Conservation (phyloP, 2,329 filamentous ascomycete genomes). For the Scedosporium boydii region DNA sequence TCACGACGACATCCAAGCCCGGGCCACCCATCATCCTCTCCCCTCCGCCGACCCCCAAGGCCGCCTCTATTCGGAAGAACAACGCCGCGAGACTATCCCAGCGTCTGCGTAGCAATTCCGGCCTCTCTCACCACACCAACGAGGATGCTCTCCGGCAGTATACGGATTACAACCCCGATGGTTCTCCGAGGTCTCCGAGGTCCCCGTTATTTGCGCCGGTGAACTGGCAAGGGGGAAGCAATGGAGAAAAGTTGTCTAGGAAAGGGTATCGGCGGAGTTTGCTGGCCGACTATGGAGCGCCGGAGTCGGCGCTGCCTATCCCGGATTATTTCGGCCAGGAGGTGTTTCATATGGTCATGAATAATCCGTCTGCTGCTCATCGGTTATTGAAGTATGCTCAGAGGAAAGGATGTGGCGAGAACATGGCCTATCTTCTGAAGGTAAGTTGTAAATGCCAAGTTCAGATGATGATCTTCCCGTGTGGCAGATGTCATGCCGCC, state of each 20-base stretch:
- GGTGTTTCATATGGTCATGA: conserved; percentile 39
- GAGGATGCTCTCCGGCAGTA: conserved; percentile 34
- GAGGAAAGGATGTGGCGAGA: conserved; percentile 32
- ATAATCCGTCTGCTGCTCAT: conserved; percentile 35
- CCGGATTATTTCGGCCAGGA: conserved; percentile 40
- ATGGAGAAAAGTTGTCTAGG: conserved; percentile 5
- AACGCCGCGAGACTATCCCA: not conserved
- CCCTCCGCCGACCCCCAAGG: not conserved
- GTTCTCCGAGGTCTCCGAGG: conserved; percentile 17
- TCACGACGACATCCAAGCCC: not conserved
- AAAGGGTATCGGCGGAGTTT: conserved; percentile 8
- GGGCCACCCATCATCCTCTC: not conserved
- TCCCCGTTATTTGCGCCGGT: conserved; percentile 12
- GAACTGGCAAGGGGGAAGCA: not conserved
- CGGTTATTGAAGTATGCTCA: conserved; percentile 41
- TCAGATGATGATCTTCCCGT: not conserved
- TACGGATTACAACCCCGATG: conserved; percentile 33
- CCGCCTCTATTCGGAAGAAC: not conserved
- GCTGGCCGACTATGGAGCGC: conserved; percentile 6
- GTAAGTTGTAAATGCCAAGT: conserved; percentile 19
- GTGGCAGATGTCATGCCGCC: not conserved
- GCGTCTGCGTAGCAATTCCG: conserved; percentile 34
- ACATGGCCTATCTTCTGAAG: conserved; percentile 42
- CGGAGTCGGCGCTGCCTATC: conserved; percentile 15
- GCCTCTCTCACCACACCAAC: conserved; percentile 34